Conservation (phyloP, 352 stramenopile genomes). For the Bremia lactucae region DNA sequence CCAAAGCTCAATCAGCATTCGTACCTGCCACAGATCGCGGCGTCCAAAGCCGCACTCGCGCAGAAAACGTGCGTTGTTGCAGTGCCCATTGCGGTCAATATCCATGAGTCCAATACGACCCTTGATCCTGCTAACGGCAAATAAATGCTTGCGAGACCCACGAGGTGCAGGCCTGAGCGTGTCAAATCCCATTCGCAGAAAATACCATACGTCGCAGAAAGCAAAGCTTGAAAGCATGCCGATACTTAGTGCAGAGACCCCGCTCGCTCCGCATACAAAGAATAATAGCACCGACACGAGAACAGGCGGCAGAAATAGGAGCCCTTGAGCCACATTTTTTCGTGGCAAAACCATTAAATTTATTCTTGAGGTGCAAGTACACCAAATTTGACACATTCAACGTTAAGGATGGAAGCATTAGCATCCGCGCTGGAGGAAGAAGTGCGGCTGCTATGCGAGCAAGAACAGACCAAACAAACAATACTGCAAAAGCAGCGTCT, state of each 20-base stretch:
- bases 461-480: conserved; percentile 26
- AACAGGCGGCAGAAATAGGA: conserved; percentile 35
- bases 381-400: no score
- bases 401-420: conserved; percentile 18
- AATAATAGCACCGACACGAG: conserved; percentile 23
- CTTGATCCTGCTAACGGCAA: conserved; percentile 35
- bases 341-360: conserved; percentile 16
- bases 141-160: conserved; percentile 30
- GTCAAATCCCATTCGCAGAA: conserved; percentile 42
- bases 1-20: neutral
- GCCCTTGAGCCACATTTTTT: conserved; percentile 37
- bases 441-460: conserved; percentile 26
- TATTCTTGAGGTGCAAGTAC: no score
- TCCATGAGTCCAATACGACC: conserved; percentile 47
- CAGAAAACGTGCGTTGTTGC: conserved; percentile 77
- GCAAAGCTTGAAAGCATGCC: conserved; percentile 45
- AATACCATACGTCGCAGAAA: conserved; percentile 76
- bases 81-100: conserved; percentile 81
- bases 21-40: conserved; percentile 74
- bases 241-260: conserved; percentile 16
- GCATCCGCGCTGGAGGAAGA: conserved; percentile 30
- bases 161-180: conserved; percentile 9
- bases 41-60: conserved; percentile 77
- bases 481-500: conserved; percentile 50
- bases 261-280: conserved; percentile 14